phyloP scores from a whole-genome alignment of 2,329 filamentous ascomycete species.

The Alternaria longipes region DNA sequence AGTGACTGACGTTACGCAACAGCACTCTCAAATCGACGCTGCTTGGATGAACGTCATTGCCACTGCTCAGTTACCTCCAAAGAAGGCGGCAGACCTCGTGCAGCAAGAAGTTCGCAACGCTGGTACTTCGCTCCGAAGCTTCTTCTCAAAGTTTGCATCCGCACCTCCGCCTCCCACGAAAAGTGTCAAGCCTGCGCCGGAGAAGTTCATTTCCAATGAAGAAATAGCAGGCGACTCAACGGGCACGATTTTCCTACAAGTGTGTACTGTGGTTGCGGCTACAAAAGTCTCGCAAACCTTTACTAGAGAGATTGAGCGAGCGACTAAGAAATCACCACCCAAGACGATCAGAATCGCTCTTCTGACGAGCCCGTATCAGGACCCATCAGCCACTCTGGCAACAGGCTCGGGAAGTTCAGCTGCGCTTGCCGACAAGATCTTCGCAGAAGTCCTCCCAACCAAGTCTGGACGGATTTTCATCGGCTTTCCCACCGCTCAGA shows the following conservation, averaged over 20 bases:
- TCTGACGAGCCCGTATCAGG: conserved; percentile 89
- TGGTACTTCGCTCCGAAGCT: conserved; percentile 49
- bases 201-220: conserved; percentile 54
- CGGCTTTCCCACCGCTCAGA: conserved; percentile 96
- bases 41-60: conserved; percentile 87
- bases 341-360: conserved; percentile 87
- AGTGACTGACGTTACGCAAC: conserved; percentile 79
- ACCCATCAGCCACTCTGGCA: conserved; percentile 72
- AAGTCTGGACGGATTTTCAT: conserved; percentile 95
- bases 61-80: conserved; percentile 72
- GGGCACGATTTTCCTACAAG: conserved; percentile 86
- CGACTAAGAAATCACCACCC: conserved; percentile 96
- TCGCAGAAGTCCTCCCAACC: conserved; percentile 86
- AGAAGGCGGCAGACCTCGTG: conserved; percentile 44
- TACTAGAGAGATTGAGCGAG: conserved; percentile 86
- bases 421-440: conserved; percentile 76
- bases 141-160: conserved; percentile 51
- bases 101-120: conserved; percentile 49
- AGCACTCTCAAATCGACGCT: conserved; percentile 91
- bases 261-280: conserved; percentile 83
- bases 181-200: conserved; percentile 26
- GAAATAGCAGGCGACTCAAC: conserved; percentile 76
- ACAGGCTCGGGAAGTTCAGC: conserved; percentile 58
- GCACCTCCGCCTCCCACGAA: conserved; percentile 34
- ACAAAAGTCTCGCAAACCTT: conserved; percentile 79